A percentile compares a stretch with the other conserved stretches of the same genome.
These are phyloP conservation scores for Scheffersomyces lignosus DNA, from an alignment of 805 yeast species.

Conservation along the genomic window DNA sequence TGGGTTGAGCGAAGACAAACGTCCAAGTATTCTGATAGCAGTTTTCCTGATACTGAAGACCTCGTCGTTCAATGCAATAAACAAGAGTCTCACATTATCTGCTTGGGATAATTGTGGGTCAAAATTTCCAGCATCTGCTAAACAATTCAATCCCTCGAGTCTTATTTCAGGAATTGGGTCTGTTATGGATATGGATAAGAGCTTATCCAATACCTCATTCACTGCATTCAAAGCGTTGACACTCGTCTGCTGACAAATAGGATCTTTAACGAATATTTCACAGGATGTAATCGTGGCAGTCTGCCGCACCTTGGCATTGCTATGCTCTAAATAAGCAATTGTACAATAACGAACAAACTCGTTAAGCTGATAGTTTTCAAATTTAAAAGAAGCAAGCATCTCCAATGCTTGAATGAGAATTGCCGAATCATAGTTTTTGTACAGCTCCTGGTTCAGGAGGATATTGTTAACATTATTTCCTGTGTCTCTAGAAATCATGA, in stretches of 20 bases:
- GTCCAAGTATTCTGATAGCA: constrained; percentile 77
- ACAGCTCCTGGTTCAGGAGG: constrained; percentile 27
- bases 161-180: constrained; percentile 88
- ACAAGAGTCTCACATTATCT: constrained; percentile 78
- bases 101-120: constrained; percentile 95
- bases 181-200: constrained; percentile 79
- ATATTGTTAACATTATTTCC: constrained; percentile 39
- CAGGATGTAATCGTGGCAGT: constrained; percentile 85
- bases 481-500: constrained; percentile 71
- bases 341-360: constrained; percentile 88
- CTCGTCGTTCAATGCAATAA: constrained; percentile 91
- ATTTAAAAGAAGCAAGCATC: constrained; percentile 73
- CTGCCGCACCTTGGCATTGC: constrained; percentile 74
- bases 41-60: constrained; percentile 77
- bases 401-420: constrained; percentile 76
- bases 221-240: constrained; percentile 80
- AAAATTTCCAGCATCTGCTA: constrained; percentile 62
- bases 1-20: constrained; percentile 84
- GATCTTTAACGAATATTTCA: constrained; percentile 70
- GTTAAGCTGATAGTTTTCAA: constrained; percentile 71
- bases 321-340: constrained; percentile 80
- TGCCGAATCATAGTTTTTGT: constrained; percentile 37
- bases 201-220: constrained; percentile 76
- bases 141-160: constrained; percentile 68
- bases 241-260: constrained; percentile 82